These are phyloP conservation scores for Colletotrichum limetticola DNA, from an alignment of 2,329 filamentous ascomycete genomes.

Conservation along the genomic window DNA sequence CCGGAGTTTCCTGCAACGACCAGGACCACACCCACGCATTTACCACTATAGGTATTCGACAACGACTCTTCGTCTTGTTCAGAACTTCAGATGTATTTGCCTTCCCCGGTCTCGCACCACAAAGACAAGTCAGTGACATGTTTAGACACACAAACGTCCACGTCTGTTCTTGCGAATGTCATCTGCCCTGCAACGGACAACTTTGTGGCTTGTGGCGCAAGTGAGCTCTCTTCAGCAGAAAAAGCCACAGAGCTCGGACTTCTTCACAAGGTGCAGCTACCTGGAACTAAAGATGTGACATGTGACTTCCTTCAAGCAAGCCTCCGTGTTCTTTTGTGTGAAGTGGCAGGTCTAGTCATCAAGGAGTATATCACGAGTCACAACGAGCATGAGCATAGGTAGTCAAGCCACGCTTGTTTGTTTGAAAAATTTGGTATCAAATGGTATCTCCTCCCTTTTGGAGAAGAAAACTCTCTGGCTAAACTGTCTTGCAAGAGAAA, in stretches of 20 bases:
- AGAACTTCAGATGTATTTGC: too few species aligned
- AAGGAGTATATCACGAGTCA: not conserved
- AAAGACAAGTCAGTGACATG: not conserved
- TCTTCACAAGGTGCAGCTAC: not conserved
- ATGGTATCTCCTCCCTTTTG: not conserved
- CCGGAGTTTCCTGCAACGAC: not conserved
- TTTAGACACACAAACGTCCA: not conserved
- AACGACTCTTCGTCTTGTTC: too few species aligned
- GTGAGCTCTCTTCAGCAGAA: not conserved
- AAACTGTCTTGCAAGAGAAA: not conserved
- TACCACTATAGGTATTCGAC: not conserved
- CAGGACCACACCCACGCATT: not conserved
- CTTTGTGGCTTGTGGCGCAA: not conserved
- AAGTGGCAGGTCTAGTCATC: not conserved
- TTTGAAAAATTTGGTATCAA: constrained; percentile 3
- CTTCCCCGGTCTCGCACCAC: not conserved
- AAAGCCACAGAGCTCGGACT: constrained; percentile 5
- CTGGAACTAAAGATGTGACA: not conserved
- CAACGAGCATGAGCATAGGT: not conserved
- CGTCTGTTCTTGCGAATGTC: not conserved
- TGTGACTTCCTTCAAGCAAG: not conserved
- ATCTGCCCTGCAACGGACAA: not conserved
- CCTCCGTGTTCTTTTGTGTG: not conserved
- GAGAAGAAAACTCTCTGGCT: not conserved
- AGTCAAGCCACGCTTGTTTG: not conserved